phyloP scores from a whole-genome alignment of 2,329 filamentous ascomycete species.

The Penicillium sp. region DNA sequence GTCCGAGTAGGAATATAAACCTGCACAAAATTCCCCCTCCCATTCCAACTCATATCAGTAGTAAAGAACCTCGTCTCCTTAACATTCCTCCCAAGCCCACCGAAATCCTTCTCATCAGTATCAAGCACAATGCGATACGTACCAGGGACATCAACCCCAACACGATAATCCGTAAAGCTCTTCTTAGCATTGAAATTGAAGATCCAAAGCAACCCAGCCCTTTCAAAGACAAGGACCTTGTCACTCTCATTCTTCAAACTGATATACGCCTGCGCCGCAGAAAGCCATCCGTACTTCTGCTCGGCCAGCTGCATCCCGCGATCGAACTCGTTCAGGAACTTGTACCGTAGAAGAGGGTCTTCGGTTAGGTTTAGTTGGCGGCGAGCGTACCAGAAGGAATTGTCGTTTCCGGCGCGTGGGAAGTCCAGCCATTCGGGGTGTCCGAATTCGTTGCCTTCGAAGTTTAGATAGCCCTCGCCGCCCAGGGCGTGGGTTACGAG shows the following conservation, averaged over 20 bases:
- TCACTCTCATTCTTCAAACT: constrained; percentile 90
- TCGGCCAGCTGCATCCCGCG: constrained; percentile 85
- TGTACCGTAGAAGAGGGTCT: constrained; percentile 80
- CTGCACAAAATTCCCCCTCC: constrained; percentile 84
- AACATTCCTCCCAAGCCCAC: constrained; percentile 75
- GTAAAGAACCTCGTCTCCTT: constrained; percentile 88
- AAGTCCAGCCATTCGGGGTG: constrained; percentile 99
- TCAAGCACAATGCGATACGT: constrained; percentile 87
- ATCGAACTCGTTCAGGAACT: constrained; percentile 92
- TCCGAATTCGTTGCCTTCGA: constrained; percentile 97
- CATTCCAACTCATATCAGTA: constrained; percentile 86
- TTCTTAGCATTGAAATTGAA: constrained; percentile 91
- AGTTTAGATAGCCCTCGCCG: constrained; percentile 96
- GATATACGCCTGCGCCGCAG: constrained; percentile 81
- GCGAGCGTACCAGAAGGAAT: constrained; percentile 91
- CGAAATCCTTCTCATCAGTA: constrained; percentile 73
- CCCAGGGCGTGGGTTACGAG: constrained; percentile 87
- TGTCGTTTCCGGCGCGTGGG: constrained; percentile 85
- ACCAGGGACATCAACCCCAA: constrained; percentile 80
- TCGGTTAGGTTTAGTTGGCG: constrained; percentile 92
- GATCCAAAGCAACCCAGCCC: constrained; percentile 83
- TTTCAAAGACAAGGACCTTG: constrained; percentile 94
- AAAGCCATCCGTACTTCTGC: constrained; percentile 87
- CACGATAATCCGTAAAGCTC: constrained; percentile 88
- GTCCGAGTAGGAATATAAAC: constrained; percentile 84